These are phyloP conservation scores for Myriosclerotinia scirpicola DNA, from an alignment of 2,329 filamentous ascomycete species.

Conservation along the genomic window DNA sequence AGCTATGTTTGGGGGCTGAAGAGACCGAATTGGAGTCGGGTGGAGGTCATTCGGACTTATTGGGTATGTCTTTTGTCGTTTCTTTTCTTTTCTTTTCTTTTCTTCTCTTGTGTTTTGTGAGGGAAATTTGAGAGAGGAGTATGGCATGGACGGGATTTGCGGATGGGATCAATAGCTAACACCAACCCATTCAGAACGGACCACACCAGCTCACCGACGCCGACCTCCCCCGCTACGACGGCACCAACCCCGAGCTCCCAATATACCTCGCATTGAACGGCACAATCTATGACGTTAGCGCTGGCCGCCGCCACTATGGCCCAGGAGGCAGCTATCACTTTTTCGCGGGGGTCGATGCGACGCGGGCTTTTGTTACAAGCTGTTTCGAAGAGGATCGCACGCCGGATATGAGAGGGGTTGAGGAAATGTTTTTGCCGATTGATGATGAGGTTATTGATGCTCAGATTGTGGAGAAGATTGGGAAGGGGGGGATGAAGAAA, in stretches of 20 bases:
- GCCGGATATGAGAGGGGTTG: constrained; percentile 80
- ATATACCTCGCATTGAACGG: constrained; percentile 90
- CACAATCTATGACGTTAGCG: constrained; percentile 80
- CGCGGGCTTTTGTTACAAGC: constrained; percentile 85
- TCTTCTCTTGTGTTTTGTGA: neutral
- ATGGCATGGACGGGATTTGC: neutral
- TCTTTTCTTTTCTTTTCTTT: neutral
- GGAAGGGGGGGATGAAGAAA: constrained; percentile 52
- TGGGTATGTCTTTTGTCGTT: constrained; percentile 30
- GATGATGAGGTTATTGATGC: constrained; percentile 63
- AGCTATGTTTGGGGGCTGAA: constrained; percentile 36
- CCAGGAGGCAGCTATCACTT: constrained; percentile 83
- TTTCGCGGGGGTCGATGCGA: constrained; percentile 84
- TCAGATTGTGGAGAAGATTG: constrained; percentile 38
- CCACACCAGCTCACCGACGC: constrained; percentile 72
- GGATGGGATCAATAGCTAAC: constrained; percentile 1
- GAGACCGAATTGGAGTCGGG: constrained; percentile 34
- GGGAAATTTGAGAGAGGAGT: no score
- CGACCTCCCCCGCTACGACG: constrained; percentile 75
- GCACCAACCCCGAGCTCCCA: constrained; percentile 69
- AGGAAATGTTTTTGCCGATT: constrained; percentile 75
- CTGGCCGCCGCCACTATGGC: constrained; percentile 69
- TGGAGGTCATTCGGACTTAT: constrained; percentile 32
- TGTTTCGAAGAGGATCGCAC: constrained; percentile 81
- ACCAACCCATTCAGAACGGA: constrained; percentile 44